Conservation (phyloP, 148 eudicot genomes). For the Rheum nobile region DNA sequence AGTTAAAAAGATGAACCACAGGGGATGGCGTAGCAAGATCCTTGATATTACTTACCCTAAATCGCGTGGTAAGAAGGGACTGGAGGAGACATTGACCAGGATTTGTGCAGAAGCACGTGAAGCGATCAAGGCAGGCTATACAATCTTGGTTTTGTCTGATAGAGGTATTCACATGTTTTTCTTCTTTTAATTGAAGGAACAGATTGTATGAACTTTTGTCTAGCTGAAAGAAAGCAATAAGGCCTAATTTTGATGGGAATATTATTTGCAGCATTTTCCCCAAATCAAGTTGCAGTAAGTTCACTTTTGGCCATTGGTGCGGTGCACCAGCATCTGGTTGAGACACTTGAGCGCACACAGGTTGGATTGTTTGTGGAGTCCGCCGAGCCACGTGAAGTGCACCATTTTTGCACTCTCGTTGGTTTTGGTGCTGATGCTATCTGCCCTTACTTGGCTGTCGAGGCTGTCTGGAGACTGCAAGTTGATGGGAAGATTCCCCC, state of each 20-base stretch:
- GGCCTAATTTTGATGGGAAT: conserved; percentile 7
- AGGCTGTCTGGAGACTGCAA: conserved; percentile 89
- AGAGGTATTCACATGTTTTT: conserved; percentile 45
- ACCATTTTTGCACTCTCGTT: conserved; percentile 93
- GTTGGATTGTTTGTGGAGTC: conserved; percentile 84
- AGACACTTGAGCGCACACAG: conserved; percentile 80
- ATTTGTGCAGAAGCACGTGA: conserved; percentile 75
- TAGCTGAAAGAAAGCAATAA: background rate
- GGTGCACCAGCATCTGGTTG: conserved; percentile 89
- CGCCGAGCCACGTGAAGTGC: conserved; percentile 99
- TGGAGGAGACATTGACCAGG: conserved; percentile 88
- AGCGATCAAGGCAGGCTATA: conserved; percentile 80
- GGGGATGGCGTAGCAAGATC: conserved; percentile 96
- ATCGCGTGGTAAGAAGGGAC: conserved; percentile 64
- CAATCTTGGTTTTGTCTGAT: conserved; percentile 82
- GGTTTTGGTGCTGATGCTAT: conserved; percentile 98
- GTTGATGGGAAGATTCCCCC: conserved; percentile 98
- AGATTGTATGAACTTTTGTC: background rate
- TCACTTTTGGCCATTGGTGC: conserved; percentile 97
- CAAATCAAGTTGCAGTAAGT: conserved; percentile 79
- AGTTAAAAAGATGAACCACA: conserved; percentile 79
- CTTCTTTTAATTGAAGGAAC: background rate
- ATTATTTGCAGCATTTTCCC: conserved; percentile 56
- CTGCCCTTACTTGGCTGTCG: conserved; percentile 90
- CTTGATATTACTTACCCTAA: conserved; percentile 80